phyloP scores from a whole-genome alignment of 2,329 filamentous ascomycete species.

The Venturia asperata region DNA sequence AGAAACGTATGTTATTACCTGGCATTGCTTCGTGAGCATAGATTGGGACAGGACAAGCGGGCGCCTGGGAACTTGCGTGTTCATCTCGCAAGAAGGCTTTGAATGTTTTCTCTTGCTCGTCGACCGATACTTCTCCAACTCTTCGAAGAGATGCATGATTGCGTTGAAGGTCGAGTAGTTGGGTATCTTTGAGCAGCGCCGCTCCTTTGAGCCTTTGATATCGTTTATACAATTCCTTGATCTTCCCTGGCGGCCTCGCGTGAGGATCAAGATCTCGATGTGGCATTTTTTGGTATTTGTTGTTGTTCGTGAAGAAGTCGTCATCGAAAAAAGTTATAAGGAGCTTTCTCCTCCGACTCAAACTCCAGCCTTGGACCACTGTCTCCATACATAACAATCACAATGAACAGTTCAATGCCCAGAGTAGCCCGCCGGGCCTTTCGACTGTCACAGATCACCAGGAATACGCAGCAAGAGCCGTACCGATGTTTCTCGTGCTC shows the following conservation, averaged over 20 bases:
- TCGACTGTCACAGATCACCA: neutral
- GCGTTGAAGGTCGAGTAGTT: constrained; percentile 37
- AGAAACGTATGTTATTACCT: constrained; percentile 46
- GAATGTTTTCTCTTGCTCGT: constrained; percentile 24
- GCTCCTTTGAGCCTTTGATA: constrained; percentile 54
- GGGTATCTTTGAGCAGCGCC: constrained; percentile 44
- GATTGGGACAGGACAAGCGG: constrained; percentile 27
- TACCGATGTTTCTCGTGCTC: constrained; percentile 46
- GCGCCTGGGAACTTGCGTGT: neutral
- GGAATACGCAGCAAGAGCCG: neutral
- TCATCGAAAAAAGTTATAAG: neutral
- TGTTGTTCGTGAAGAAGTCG: constrained; percentile 1
- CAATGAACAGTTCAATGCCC: constrained; percentile 17
- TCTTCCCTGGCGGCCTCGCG: constrained; percentile 63
- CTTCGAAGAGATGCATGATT: constrained; percentile 25
- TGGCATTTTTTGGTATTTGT: constrained; percentile 1
- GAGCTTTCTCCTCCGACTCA: neutral
- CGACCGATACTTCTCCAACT: constrained; percentile 26
- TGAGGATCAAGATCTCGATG: constrained; percentile 58
- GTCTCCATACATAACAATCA: neutral
- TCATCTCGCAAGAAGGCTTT: constrained; percentile 13
- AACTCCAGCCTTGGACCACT: neutral
- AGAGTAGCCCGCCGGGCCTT: constrained; percentile 7
- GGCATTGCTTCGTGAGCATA: constrained; percentile 61
- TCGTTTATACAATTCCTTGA: constrained; percentile 68